Percentiles rank a stretch among this genome's conserved stretches.
Evolutionary conservation across 1,139 yeast species (phyloP).

Genomic region (Lodderomyces margitis): DNA sequence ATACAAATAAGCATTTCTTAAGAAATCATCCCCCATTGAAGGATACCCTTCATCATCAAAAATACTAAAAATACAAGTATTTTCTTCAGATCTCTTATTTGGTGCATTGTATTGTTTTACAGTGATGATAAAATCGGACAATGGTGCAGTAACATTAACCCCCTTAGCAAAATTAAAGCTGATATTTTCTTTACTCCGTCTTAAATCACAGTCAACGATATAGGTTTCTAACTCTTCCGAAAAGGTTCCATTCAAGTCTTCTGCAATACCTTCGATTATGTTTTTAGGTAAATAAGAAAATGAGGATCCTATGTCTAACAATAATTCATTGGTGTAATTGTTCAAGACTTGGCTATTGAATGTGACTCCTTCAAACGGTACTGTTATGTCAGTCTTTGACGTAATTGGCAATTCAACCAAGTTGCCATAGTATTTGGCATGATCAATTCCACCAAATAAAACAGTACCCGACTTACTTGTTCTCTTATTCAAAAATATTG

Average conservation of each 20-base stretch:
- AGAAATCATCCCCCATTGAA: conserved; percentile 34
- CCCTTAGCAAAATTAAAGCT: conserved; percentile 29
- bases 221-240: background rate
- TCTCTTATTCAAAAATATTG: conserved; percentile 33
- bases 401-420: conserved; percentile 26
- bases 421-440: conserved; percentile 48
- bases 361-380: conserved; percentile 8
- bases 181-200: conserved; percentile 15
- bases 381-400: conserved; percentile 13
- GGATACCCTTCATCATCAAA: conserved; percentile 3
- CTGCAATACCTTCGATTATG: conserved; percentile 21
- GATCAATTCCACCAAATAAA: conserved; percentile 60
- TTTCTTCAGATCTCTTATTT: conserved; percentile 6
- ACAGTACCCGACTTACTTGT: conserved; percentile 40
- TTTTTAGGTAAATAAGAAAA: conserved; percentile 24
- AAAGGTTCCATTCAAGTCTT: conserved; percentile 17
- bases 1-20: conserved; percentile 41
- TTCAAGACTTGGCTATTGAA: conserved; percentile 6
- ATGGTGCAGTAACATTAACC: conserved; percentile 29
- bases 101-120: conserved; percentile 6
- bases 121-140: conserved; percentile 18
- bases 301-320: conserved; percentile 30
- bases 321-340: background rate
- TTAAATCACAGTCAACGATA: conserved; percentile 11
- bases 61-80: conserved; percentile 12